These are phyloP conservation scores for Chaetomidium leptoderma DNA, from an alignment of 495 filamentous ascomycete genomes.

Conservation along the genomic window DNA sequence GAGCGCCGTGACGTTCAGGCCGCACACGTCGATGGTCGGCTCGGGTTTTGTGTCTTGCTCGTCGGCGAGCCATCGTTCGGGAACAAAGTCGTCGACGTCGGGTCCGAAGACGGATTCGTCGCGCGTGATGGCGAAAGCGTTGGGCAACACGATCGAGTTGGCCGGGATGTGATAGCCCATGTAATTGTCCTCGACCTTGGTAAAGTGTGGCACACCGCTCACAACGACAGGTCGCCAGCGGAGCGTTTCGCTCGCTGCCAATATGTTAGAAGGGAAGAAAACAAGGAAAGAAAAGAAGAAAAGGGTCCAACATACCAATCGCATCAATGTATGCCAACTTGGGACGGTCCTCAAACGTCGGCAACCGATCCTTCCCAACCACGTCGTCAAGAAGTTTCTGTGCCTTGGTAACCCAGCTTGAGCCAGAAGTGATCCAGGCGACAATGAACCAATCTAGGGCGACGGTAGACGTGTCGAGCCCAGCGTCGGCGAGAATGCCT, in stretches of 20 bases:
- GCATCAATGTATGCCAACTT: constrained; percentile 45
- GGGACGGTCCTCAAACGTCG: constrained; percentile 42
- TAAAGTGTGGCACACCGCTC: constrained; percentile 49
- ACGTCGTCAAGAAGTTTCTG: constrained; percentile 53
- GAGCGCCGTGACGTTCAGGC: too few relatives aligned
- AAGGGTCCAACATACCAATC: constrained; percentile 48
- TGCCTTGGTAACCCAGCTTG: constrained; percentile 27
- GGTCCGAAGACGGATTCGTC: constrained; percentile 53
- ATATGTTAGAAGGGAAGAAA: neutral
- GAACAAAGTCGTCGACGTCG: constrained; percentile 45
- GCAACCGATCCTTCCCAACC: constrained; percentile 34
- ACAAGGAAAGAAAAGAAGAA: constrained; percentile 11
- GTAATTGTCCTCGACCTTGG: constrained; percentile 43
- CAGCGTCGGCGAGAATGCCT: constrained; percentile 12
- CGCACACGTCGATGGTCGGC: too few relatives aligned
- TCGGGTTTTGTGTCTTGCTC: neutral
- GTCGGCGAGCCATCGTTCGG: constrained; percentile 36
- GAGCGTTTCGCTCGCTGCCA: constrained; percentile 19
- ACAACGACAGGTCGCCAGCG: constrained; percentile 52
- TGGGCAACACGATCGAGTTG: constrained; percentile 31
- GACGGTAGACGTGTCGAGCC: constrained; percentile 4
- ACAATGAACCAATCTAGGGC: too few relatives aligned
- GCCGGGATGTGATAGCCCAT: constrained; percentile 35
- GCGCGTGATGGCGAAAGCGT: constrained; percentile 39
- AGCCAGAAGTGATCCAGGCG: too few relatives aligned